Base-by-base conservation (phyloP, 148 eudicot genomes). In the Amaranthus palmeri region DNA sequence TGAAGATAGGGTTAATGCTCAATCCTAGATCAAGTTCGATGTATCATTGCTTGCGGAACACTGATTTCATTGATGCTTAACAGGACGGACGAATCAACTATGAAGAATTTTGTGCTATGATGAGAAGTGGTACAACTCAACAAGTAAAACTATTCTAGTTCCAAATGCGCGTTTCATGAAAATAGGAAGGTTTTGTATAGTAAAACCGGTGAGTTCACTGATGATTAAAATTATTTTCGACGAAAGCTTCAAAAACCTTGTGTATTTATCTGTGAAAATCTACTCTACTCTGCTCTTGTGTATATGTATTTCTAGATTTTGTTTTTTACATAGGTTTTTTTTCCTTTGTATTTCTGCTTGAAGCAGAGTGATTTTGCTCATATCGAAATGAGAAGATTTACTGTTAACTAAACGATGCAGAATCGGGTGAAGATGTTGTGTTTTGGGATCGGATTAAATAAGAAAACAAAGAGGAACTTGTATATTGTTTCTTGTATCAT, bases 21-120 rank as follows among this genome's bases (percentile, higher is more conserved):
- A n/a, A n/a, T n/a, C n/a, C n/a, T n/a, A n/a, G 18, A 8, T 4
- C 14, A 3, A 14, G 41, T 3, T 6, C 9, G 43, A 25, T 46
- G 41, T 65, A 63, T 8, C 68, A 46, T 65, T 18, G 4, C 6
- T n/a, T 46, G 18, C 54, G 18, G 71, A 43, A 3, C 5, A 70
- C 42, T 71, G 68, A 75, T 46, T 11, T 43, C 54, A 9, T 67
- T 40, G n/a, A 14, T 8, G 58, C 25, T 41, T 50, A 4, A 12
- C 87, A 92, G 98, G 98, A 92, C 77, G 98, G 98, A 61, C 75
- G 74, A 78, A 92, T 92, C 65, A 88, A 92, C 72, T 92, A 86
- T n/a, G 92, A 90, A 13, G 97, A 92, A 78, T 92, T 92, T 70
- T 85, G 93, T 67, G 71, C 87, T 4, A 92, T 92, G 97, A 92